Base-by-base conservation (phyloP, 2,329 filamentous ascomycete species). In the Ceratocystis variospora region DNA sequence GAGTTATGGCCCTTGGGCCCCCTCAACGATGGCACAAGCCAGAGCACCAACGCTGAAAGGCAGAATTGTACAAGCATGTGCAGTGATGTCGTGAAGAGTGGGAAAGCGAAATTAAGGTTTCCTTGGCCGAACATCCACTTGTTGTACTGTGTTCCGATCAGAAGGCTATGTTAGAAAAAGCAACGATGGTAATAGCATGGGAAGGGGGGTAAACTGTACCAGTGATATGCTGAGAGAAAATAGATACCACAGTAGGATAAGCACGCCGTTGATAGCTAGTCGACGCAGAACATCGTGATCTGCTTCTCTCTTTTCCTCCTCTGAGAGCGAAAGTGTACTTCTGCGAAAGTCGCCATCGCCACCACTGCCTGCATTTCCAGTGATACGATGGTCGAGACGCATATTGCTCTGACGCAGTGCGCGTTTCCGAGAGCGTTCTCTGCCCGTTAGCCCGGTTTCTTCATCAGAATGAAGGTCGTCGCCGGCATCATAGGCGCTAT, bases 101-200 rank as follows among this genome's bases (percentile, higher is more conserved):
- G 94, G 72, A 94, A 97, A 63, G 89, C 87, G 74, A 99, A 99
- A 76, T 96, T 87, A 71, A 95, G 83, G 70, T 88, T 85, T 70
- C 87, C 83, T 69, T 87, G 83, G 72, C 89, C 89, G 77, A 99
- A 97, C 93, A 99, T 97, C 94, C 94, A 97, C 79, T 96, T 97
- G 82, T 99, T 99, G 80, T 97, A 99, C 87, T 94, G 70, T 62
- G 41, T 41, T 57, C 25, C 5, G 2, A 41, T 41, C 12, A 12
- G 5, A 19, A 33, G 48, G n/a, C 31, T 64, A 31, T 15, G 70
- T 74, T 68, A 72, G 73, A 73, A 65, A 74, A 57, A 12, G 22
- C 37, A 22, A 22, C 17, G 15, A 48, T 19, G n/a, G 46, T 7
- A 19, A 17, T 8, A n/a, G 17, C 25, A 48, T n/a, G 46, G 46